Evolutionary conservation across 768 basidiomycete genomes (phyloP).

Genomic region (Phlebiopsis flavidoalba): DNA sequence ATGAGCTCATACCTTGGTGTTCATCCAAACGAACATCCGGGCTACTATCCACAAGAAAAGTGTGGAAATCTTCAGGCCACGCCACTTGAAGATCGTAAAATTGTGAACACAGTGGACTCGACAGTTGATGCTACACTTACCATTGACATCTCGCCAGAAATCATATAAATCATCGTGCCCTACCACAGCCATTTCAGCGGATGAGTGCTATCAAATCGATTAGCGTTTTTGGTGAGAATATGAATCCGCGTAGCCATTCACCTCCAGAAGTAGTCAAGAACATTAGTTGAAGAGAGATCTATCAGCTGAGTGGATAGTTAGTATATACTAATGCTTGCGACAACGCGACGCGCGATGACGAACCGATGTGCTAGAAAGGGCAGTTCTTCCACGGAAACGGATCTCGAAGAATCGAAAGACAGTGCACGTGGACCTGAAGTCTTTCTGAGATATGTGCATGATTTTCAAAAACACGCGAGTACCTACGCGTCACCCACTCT

Average conservation of each 20-base stretch:
- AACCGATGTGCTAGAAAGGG: not conserved
- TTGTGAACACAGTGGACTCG: not conserved
- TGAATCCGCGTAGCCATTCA: not conserved
- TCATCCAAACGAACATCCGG: not conserved
- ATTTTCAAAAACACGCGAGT: not conserved
- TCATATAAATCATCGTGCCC: not conserved
- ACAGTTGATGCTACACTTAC: not conserved
- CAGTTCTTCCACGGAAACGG: not conserved
- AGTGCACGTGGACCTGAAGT: not conserved
- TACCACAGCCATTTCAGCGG: not conserved
- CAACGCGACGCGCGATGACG: not conserved
- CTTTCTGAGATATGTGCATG: not conserved
- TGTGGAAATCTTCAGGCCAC: not conserved
- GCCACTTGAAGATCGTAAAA: not conserved
- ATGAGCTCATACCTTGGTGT: not conserved
- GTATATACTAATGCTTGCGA: not conserved
- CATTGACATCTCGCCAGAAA: not conserved
- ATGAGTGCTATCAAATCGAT: not conserved
- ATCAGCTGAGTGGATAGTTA: not conserved
- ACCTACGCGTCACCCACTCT: not conserved
- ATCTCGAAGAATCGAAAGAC: not conserved
- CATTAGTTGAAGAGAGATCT: not conserved
- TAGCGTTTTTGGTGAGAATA: no score
- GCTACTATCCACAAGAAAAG: not conserved
- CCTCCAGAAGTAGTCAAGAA: conserved; percentile 3